These are phyloP conservation scores for Paulownia fortunei DNA, from an alignment of 257 asterid species.

Conservation along the genomic window DNA sequence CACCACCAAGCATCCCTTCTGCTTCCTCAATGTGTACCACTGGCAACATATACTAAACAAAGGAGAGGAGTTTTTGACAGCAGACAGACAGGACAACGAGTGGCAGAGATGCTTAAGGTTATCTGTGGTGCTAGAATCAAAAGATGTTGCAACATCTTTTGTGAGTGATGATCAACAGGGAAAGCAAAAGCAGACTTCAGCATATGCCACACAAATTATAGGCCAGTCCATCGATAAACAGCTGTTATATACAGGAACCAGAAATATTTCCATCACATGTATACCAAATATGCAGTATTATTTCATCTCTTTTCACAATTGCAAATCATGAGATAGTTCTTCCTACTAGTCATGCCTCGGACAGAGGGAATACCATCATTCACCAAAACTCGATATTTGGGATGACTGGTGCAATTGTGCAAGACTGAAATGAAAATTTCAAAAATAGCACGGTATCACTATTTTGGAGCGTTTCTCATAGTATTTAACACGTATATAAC, in stretches of 20 bases:
- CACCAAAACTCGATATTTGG: not conserved
- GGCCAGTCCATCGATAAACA: not conserved
- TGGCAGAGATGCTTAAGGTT: too few relatives aligned
- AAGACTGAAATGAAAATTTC: not conserved
- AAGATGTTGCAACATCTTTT: conserved; percentile 4
- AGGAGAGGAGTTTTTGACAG: not conserved
- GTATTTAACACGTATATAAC: not conserved
- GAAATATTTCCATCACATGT: not conserved
- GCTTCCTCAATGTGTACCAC: too few relatives aligned
- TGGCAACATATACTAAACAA: too few relatives aligned
- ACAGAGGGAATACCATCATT: not conserved
- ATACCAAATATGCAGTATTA: not conserved
- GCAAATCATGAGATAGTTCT: too few relatives aligned
- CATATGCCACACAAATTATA: not conserved
- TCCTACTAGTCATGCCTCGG: not conserved
- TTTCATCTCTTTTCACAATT: too few relatives aligned
- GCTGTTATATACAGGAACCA: not conserved
- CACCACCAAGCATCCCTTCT: too few relatives aligned
- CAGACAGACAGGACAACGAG: too few relatives aligned
- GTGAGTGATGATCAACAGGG: not conserved
- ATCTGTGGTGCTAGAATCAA: not conserved
- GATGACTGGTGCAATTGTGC: not conserved
- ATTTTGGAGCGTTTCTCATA: not conserved
- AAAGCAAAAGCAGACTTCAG: not conserved
- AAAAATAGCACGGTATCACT: not conserved